These are phyloP conservation scores for Copromyces sp. DNA, from an alignment of 495 filamentous ascomycete species.

Conservation along the genomic window DNA sequence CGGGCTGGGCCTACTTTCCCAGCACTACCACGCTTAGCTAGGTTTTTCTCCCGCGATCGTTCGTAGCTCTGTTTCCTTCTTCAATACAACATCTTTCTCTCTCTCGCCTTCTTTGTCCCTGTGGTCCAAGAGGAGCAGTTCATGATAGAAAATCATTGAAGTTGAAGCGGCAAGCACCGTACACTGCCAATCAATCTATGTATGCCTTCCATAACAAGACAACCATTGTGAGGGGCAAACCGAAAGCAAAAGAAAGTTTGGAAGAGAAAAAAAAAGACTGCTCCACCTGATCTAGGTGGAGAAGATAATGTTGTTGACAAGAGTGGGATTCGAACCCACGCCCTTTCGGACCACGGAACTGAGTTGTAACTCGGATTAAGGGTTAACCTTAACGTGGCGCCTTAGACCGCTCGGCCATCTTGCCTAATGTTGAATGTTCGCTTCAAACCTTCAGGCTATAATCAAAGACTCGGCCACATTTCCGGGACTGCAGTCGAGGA, in stretches of 20 bases:
- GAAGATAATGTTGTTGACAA: conserved; percentile 6
- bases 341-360: conserved; percentile 23
- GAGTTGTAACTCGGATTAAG: neutral
- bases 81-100: too few relatives aligned
- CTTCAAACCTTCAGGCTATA: neutral
- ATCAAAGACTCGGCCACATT: neutral
- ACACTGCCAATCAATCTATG: too few relatives aligned
- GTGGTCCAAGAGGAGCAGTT: too few relatives aligned
- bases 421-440: neutral
- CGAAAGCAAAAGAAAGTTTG: neutral
- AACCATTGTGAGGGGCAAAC: neutral
- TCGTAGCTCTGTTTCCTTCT: too few relatives aligned
- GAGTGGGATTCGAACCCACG: conserved; percentile 30
- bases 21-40: too few relatives aligned
- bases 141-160: too few relatives aligned
- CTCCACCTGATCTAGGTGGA: neutral
- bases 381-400: neutral
- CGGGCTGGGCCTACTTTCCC: too few relatives aligned
- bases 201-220: neutral
- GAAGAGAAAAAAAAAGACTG: neutral
- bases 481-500: neutral
- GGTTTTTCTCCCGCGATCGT: too few relatives aligned
- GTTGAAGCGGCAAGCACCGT: too few relatives aligned
- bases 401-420: neutral
- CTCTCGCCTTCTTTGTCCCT: too few relatives aligned